Percentiles rank a stretch among this genome's conserved stretches.
These are phyloP conservation scores for Exophiala sp. DNA, from an alignment of 2,329 filamentous ascomycete species.

Conservation along the genomic window DNA sequence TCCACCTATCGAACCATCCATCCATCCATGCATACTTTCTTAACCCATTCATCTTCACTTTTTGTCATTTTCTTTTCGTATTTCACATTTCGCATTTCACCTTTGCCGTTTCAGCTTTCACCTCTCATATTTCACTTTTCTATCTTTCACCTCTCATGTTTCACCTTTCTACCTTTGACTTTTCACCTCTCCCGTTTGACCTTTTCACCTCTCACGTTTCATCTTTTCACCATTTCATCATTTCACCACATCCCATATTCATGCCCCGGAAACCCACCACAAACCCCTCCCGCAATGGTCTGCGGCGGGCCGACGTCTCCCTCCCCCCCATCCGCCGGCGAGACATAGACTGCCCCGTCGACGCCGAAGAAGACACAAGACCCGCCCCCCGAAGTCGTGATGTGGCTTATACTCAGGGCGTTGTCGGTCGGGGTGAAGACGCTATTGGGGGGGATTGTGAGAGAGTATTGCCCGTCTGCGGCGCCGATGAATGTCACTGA, in stretches of 20 bases:
- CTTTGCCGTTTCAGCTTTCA: background rate
- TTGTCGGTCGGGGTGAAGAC: conserved; percentile 19
- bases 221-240: no score
- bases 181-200: no score
- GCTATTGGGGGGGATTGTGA: conserved; percentile 11
- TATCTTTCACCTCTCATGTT: no score
- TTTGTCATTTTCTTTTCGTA: no score
- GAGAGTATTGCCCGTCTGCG: conserved; percentile 17
- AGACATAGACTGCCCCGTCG: conserved; percentile 17
- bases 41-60: no score
- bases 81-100: no score
- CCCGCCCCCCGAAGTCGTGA: conserved; percentile 10
- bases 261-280: conserved; percentile 13
- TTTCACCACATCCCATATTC: conserved; percentile 16
- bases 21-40: no score
- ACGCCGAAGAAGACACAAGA: conserved; percentile 22
- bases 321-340: conserved; percentile 9
- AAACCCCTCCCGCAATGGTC: conserved; percentile 20
- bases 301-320: conserved; percentile 22
- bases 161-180: no score
- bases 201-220: no score
- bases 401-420: conserved; percentile 15
- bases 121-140: background rate
- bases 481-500: conserved; percentile 19
- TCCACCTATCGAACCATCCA: no score